Evolutionary conservation across 2,329 filamentous ascomycete species (phyloP).

Genomic region (Sporothrix luriei): DNA sequence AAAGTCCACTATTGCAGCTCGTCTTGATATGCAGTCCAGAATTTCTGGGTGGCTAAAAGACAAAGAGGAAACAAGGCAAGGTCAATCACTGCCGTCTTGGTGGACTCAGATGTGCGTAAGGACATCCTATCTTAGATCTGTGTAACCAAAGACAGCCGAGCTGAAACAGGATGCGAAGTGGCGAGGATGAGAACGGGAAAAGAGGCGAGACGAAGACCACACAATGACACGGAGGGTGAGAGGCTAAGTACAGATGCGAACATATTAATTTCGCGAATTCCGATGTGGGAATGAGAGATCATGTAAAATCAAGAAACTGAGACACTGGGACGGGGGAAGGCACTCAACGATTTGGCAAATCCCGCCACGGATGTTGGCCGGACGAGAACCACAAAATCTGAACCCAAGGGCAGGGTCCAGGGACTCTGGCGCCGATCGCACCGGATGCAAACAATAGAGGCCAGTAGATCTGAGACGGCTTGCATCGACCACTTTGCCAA

Average conservation of each 20-base stretch:
- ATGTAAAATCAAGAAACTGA: neutral
- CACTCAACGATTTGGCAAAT: neutral
- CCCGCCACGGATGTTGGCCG: neutral
- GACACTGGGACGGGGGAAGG: neutral
- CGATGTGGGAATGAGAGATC: neutral
- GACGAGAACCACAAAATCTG: neutral
- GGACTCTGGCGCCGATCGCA: neutral
- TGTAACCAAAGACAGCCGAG: slow-evolving; percentile 15
- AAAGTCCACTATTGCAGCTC: neutral
- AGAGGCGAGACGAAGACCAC: neutral
- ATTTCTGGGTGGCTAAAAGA: neutral
- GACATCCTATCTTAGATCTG: neutral
- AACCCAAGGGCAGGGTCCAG: neutral
- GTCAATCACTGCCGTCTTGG: neutral
- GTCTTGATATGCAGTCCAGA: neutral
- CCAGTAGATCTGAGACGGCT: slow-evolving; percentile 7
- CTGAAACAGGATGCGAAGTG: slow-evolving; percentile 18
- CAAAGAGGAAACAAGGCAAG: neutral
- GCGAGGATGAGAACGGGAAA: neutral
- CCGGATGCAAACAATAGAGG: neutral
- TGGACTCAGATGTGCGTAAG: neutral
- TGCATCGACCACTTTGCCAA: slow-evolving; percentile 25
- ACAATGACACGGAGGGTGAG: neutral
- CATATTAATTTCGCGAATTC: neutral
- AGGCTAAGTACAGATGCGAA: neutral